Conservation (phyloP, 768 basidiomycete species). For the Naganishia antarctica region DNA sequence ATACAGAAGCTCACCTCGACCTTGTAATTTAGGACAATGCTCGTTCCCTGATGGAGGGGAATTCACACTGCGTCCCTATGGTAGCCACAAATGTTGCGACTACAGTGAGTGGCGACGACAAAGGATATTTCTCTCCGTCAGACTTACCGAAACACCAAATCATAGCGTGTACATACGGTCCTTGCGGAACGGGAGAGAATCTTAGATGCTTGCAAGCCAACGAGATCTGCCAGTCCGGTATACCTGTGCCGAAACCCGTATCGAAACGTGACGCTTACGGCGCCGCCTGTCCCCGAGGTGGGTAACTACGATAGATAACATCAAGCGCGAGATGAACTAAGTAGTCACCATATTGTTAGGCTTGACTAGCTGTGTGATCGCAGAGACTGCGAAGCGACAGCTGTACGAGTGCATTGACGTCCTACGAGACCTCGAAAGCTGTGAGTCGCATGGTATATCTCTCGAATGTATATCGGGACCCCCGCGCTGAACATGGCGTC, state of each 20-base stretch:
- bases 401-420: neutral
- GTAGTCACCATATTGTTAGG: neutral
- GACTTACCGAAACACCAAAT: neutral
- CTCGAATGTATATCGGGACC: neutral
- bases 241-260: neutral
- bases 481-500: neutral
- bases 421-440: neutral
- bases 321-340: neutral
- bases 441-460: too few species aligned
- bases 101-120: neutral
- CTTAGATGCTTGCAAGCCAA: neutral
- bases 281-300: neutral
- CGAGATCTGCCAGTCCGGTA: neutral
- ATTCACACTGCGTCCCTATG: neutral
- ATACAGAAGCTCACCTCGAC: neutral
- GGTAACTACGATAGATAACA: neutral
- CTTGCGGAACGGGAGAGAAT: neutral
- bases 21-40: neutral
- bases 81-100: neutral
- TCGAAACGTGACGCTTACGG: neutral
- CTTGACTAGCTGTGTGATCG: neutral
- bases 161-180: constrained; percentile 1
- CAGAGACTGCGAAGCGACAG: neutral
- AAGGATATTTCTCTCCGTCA: neutral
- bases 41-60: neutral